These are phyloP conservation scores for Umbelopsis vinacea DNA, from an alignment of 192 early-diverging fungal species.

Conservation along the genomic window DNA sequence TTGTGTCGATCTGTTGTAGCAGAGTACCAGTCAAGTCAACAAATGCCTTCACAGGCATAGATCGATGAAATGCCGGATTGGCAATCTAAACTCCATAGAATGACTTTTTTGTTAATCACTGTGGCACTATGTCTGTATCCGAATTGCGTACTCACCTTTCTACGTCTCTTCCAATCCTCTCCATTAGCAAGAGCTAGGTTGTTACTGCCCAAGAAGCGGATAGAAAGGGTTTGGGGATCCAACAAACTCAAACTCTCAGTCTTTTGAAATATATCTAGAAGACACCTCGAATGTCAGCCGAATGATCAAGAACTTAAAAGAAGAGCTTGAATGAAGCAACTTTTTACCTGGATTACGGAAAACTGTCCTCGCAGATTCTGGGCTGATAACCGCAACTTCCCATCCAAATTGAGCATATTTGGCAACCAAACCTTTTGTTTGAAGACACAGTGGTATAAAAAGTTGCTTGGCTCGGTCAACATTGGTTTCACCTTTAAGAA, in stretches of 20 bases:
- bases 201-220: conserved; percentile 16
- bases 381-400: background rate
- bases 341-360: conserved; percentile 6
- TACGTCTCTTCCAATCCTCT: conserved; percentile 28
- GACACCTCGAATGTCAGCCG: background rate
- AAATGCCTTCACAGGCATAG: conserved; percentile 12
- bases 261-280: background rate
- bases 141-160: conserved; percentile 17
- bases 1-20: conserved; percentile 11
- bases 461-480: background rate
- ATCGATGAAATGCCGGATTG: conserved; percentile 9
- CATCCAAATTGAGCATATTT: background rate
- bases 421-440: background rate
- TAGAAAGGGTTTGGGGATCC: background rate
- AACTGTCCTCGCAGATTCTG: background rate
- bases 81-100: background rate
- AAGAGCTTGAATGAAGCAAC: background rate
- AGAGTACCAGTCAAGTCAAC: conserved; percentile 1
- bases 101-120: too few relatives aligned
- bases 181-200: conserved; percentile 35
- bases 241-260: background rate
- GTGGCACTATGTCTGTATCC: too few relatives aligned
- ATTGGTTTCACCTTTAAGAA: background rate
- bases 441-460: background rate
- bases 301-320: background rate